A percentile compares a stretch with the other conserved stretches of the same genome.
phyloP scores from a whole-genome alignment of 805 yeast species.

The Candida arabinofermentans region DNA sequence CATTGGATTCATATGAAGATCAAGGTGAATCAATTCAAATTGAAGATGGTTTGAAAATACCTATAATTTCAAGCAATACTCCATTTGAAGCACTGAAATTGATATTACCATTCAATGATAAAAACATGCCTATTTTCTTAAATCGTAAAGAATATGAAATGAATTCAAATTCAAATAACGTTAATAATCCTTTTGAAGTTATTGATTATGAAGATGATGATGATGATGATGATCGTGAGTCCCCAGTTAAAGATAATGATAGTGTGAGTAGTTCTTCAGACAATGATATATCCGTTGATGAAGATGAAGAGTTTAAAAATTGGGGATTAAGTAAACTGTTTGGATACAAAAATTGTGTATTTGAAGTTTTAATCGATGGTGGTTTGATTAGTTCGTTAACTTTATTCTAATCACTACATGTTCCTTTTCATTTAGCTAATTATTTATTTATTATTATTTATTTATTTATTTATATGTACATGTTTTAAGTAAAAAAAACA shows the following conservation, averaged over 20 bases:
- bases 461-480: too few species aligned
- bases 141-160: conserved; percentile 32
- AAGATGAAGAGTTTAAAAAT: conserved; percentile 22
- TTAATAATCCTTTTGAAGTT: conserved; percentile 25
- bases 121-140: conserved; percentile 26
- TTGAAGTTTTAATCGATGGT: conserved; percentile 31
- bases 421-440: too few species aligned
- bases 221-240: background rate
- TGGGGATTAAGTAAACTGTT: conserved; percentile 34
- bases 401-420: conserved; percentile 10
- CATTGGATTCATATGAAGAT: too few species aligned
- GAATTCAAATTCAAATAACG: conserved; percentile 16
- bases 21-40: too few species aligned
- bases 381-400: conserved; percentile 28
- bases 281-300: conserved; percentile 4
- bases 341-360: conserved; percentile 22
- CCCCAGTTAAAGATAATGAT: conserved; percentile 1
- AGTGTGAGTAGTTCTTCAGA: background rate
- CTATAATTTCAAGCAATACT: conserved; percentile 1
- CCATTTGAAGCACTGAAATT: background rate
- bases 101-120: conserved; percentile 1
- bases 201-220: conserved; percentile 22
- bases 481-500: too few species aligned
- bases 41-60: background rate
- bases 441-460: background rate